Evolutionary conservation across 371 early-diverging fungal genomes (phyloP), one percentile per base, ranked within the genome.

Genomic region (Gilbertella persicaria): DNA sequence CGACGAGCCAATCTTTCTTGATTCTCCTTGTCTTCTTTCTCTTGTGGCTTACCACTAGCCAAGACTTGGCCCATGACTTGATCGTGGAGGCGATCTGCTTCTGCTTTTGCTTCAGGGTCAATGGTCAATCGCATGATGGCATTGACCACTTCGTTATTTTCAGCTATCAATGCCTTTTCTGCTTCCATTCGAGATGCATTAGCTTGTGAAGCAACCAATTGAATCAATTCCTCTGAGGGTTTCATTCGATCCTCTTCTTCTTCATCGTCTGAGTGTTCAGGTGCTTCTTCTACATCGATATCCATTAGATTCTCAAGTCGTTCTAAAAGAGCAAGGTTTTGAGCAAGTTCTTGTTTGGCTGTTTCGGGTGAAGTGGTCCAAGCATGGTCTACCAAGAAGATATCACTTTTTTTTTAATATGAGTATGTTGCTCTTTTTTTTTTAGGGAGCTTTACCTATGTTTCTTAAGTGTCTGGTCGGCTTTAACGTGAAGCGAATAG

Each of bases 361-460:
- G 64, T 75, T 35, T 82, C 84, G 0, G 82, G 73, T 5, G 78
- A 73, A 17, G 87, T 88, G 5, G 89, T 88, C 89, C 89, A 88
- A 20, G 86, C 86, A 55, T 87, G 87, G 50, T 87, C 87, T 8
- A 86, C 67, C 49, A 88, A 58, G 54, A 85, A 88, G 41, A 88
- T 84, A 20, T 85, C 74, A 37, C 85, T 81, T 53, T 20, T 16
- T 37, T 9, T 16, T 29, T 23, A 35, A 33, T 35, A n/a, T n/a
- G n/a, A n/a, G n/a, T n/a, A n/a, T n/a, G n/a, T n/a, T n/a, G n/a
- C n/a, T n/a, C n/a, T n/a, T n/a, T 33, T 29, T 19, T 33, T 45
- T 45, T 16, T 47, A 28, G 13, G 7, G 4, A 16, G 4, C 12
- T 28, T 44, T 44, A 83, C 84, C 81, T 62, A 33, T 84, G 73